Base-by-base conservation (phyloP, 2,329 filamentous ascomycete species). In the Aspergillus sp. region DNA sequence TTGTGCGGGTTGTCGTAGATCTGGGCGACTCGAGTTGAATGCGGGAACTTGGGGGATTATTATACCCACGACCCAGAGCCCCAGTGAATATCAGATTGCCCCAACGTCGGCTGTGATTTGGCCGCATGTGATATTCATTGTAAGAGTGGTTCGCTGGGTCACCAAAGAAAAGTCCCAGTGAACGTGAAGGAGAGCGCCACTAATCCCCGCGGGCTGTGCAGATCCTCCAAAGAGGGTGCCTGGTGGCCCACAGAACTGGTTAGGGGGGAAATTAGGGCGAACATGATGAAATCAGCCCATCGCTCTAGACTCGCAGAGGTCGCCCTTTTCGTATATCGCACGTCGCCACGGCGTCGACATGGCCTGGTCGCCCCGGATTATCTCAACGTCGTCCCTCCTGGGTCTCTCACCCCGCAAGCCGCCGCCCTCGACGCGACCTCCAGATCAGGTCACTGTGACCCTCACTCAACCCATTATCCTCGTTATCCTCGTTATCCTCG, bases 1-100 rank as follows among this genome's bases (percentile, higher is more conserved):
- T 66, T 85, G 30, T 70, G 77, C 55, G 74, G 74, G 44, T 43
- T 45, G 22, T 34, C 30, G 26, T 48, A 48, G 26, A 22, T 30
- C n/a, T 8, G 12, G 17, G 15, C 34, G 34, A 36, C 15, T 36
- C 34, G 34, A 36, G 26, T 30, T 30, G 26, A 9, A 30, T 11
- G 26, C n/a, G 34, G 30, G 47, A 32, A n/a, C 20, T 12, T 17
- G 34, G 47, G 15, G 17, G 47, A 38, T n/a, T 39, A 26, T 49
- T 49, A 49, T 49, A 49, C 39, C 36, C 30, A 6, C 11, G 30
- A 18, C 34, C 34, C 13, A 36, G 34, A 30, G 34, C 34, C 15
- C 34, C 34, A 36, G 34, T 36, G 47, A 48, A 30, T 30, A 30
- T 30, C 26, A 30, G 9, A 30, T 30, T 30, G 30, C 17, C 47